Percentiles rank a stretch among this genome's conserved stretches.
These are phyloP conservation scores for Pseudognaphalium luteoalbum DNA, from an alignment of 129 eudicot species.

Conservation along the genomic window DNA sequence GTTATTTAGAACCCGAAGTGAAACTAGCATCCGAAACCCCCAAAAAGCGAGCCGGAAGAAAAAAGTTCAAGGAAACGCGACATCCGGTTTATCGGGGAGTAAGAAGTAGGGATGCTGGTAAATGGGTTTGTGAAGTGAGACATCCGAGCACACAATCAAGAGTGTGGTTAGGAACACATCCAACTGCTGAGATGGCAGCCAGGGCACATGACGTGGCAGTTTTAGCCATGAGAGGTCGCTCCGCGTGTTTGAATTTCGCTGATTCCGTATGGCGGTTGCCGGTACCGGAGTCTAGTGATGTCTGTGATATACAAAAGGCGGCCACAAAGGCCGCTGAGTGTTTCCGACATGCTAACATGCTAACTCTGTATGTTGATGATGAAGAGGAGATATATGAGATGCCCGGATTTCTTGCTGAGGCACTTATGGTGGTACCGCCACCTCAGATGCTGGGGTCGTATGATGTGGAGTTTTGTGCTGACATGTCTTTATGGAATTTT, in stretches of 20 bases:
- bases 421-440: constrained; percentile 55
- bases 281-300: constrained; percentile 42
- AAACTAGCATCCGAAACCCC: constrained; percentile 37
- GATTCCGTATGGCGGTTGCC: constrained; percentile 74
- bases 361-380: constrained; percentile 29
- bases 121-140: constrained; percentile 48
- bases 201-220: constrained; percentile 47
- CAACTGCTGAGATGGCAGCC: constrained; percentile 44
- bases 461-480: constrained; percentile 35
- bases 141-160: constrained; percentile 39
- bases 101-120: constrained; percentile 35
- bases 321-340: constrained; percentile 68
- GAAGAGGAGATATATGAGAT: constrained; percentile 50
- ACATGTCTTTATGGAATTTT: constrained; percentile 50
- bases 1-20: constrained; percentile 26
- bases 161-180: constrained; percentile 46
- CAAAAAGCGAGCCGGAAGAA: constrained; percentile 45
- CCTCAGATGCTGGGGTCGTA: constrained; percentile 33
- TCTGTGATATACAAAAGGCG: constrained; percentile 60
- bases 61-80: constrained; percentile 54
- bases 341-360: constrained; percentile 30
- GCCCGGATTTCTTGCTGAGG: constrained; percentile 59
- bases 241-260: constrained; percentile 66
- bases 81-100: constrained; percentile 50
- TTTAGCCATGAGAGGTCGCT: constrained; percentile 45